Conservation (phyloP, 768 basidiomycete genomes). For the Tricholoma sp. region DNA sequence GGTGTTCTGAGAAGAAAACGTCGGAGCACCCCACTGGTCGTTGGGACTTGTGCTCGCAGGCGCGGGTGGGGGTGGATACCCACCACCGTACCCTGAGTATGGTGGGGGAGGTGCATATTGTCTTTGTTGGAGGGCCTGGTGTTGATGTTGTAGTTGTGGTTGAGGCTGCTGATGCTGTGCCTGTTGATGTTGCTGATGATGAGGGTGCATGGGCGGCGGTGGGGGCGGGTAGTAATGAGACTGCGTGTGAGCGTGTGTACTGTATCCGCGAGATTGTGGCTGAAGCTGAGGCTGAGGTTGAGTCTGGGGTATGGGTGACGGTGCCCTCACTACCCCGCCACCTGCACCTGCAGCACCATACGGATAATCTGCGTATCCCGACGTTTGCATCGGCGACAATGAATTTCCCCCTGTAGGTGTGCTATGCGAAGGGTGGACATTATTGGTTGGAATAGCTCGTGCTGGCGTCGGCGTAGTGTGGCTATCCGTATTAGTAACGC, state of each 20-base stretch:
- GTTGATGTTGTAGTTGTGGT: constrained; percentile 20
- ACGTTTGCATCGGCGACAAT: background rate
- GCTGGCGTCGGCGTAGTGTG: background rate
- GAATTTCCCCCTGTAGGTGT: background rate
- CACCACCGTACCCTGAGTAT: constrained; percentile 1
- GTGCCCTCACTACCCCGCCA: background rate
- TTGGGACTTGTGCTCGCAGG: constrained; percentile 5
- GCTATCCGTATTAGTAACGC: no score
- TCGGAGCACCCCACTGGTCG: constrained; percentile 9
- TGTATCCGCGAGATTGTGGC: background rate
- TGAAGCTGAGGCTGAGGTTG: background rate
- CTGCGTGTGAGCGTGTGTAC: background rate
- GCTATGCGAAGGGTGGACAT: background rate
- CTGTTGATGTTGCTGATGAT: background rate
- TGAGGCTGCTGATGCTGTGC: constrained; percentile 18
- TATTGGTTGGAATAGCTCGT: background rate
- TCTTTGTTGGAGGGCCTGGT: constrained; percentile 15
- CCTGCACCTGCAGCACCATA: background rate
- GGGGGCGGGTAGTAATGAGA: constrained; percentile 5
- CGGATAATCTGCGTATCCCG: background rate
- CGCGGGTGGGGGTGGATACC: background rate
- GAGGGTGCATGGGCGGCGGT: background rate
- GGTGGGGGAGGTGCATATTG: constrained; percentile 12
- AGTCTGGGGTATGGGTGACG: background rate
- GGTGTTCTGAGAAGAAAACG: background rate